These are phyloP conservation scores for Nemophila menziesii DNA, from an alignment of 257 asterid genomes.

Conservation along the genomic window DNA sequence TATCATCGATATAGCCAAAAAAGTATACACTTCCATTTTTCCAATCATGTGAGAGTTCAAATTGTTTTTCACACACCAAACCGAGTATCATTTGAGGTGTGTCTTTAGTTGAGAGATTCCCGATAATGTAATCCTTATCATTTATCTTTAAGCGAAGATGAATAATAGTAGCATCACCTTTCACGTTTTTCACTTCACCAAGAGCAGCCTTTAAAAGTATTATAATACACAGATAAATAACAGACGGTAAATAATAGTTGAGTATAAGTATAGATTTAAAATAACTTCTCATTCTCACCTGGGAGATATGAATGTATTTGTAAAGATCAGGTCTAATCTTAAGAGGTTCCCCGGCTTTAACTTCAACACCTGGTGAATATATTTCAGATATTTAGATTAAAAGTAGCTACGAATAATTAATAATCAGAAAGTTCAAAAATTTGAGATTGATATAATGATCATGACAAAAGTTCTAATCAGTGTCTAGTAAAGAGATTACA, in stretches of 20 bases:
- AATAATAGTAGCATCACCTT: slow-evolving; percentile 24
- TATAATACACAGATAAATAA: neutral
- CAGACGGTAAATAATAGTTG: neutral
- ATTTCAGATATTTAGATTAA: neutral
- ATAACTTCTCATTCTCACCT: slow-evolving; percentile 23
- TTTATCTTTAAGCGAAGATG: slow-evolving; percentile 36
- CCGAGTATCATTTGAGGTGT: slow-evolving; percentile 51
- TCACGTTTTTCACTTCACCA: slow-evolving; percentile 47
- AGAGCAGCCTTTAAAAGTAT: slow-evolving; percentile 38
- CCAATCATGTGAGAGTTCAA: slow-evolving; percentile 75
- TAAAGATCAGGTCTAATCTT: slow-evolving; percentile 31
- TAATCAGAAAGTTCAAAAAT: neutral
- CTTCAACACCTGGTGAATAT: slow-evolving; percentile 48
- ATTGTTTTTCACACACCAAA: slow-evolving; percentile 52
- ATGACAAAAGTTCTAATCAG: no score
- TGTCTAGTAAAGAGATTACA: no score
- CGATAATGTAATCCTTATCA: slow-evolving; percentile 27
- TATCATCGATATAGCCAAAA: slow-evolving; percentile 39
- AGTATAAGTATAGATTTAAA: neutral
- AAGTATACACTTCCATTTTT: slow-evolving; percentile 52
- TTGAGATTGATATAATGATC: no score
- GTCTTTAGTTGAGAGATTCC: slow-evolving; percentile 40
- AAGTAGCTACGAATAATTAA: neutral
- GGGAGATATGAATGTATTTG: slow-evolving; percentile 53
- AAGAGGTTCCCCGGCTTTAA: slow-evolving; percentile 38